These are phyloP conservation scores for Mucuna pruriens DNA, from an alignment of 306 rosid species.

Conservation along the genomic window DNA sequence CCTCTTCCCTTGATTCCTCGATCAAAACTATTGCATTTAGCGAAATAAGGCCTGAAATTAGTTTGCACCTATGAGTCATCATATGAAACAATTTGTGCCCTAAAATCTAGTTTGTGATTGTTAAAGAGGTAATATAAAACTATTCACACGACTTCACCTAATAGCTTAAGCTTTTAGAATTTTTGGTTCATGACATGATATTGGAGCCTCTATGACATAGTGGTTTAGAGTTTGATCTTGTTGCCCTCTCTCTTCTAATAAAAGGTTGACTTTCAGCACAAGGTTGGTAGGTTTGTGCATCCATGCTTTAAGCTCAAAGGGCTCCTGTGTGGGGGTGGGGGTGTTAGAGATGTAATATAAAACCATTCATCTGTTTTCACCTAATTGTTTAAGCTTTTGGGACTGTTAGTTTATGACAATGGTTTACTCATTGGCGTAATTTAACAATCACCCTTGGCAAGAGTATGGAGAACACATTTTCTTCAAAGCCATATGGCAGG, in stretches of 20 bases:
- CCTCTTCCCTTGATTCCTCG: not conserved
- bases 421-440: not conserved
- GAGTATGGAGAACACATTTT: slow-evolving; percentile 20
- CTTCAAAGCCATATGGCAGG: not conserved
- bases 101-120: not conserved
- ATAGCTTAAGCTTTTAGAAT: not conserved
- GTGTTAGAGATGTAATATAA: not conserved
- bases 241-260: not conserved
- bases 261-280: not conserved
- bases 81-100: slow-evolving; percentile 10
- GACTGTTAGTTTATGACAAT: not conserved
- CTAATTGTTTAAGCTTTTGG: not conserved
- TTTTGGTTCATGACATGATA: not conserved
- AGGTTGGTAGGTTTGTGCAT: not conserved
- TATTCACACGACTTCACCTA: not conserved
- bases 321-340: not conserved
- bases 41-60: slow-evolving; percentile 10
- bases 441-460: slow-evolving; percentile 3
- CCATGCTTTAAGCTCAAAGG: not conserved
- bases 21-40: not conserved
- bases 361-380: not conserved
- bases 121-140: no score
- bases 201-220: not conserved
- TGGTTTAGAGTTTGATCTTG: not conserved
- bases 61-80: slow-evolving; percentile 24